Percentiles rank a stretch among this genome's conserved stretches.
phyloP scores from a whole-genome alignment of 2,329 filamentous ascomycete genomes.

The Trichoderma afroharzianum region DNA sequence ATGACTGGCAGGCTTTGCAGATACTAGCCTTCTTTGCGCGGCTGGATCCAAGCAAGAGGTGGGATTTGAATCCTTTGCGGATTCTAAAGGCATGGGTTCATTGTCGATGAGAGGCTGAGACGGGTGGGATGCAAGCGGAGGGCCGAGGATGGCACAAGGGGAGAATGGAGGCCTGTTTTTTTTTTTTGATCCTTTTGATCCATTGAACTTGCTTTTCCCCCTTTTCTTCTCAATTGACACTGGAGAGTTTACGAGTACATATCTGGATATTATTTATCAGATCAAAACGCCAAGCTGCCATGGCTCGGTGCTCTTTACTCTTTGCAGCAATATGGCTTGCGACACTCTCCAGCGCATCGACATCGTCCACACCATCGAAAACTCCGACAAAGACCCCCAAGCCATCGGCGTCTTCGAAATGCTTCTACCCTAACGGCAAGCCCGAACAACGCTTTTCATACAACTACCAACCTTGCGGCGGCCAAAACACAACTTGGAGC shows the following conservation, averaged over 20 bases:
- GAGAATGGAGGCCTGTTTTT: background rate
- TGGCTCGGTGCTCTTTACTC: background rate
- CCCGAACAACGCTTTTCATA: background rate
- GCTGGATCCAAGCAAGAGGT: background rate
- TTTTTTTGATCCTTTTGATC: background rate
- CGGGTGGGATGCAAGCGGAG: background rate
- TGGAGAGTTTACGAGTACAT: background rate
- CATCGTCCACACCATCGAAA: background rate
- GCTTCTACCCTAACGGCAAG: constrained; percentile 1
- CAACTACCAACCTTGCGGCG: background rate
- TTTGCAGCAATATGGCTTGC: background rate
- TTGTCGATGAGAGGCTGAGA: background rate
- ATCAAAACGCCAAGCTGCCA: background rate
- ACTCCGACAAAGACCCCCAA: background rate
- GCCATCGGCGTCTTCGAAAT: background rate
- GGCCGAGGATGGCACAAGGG: background rate
- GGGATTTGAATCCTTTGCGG: background rate
- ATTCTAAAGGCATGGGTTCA: background rate
- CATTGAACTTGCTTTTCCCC: background rate
- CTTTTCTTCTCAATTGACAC: background rate
- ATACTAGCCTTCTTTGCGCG: background rate
- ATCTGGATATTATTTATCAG: background rate
- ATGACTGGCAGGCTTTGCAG: background rate
- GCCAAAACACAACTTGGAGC: background rate
- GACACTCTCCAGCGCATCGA: background rate